Conservation (phyloP, 1,284 basidiomycete species). For the Ceratobasidium sp. region DNA sequence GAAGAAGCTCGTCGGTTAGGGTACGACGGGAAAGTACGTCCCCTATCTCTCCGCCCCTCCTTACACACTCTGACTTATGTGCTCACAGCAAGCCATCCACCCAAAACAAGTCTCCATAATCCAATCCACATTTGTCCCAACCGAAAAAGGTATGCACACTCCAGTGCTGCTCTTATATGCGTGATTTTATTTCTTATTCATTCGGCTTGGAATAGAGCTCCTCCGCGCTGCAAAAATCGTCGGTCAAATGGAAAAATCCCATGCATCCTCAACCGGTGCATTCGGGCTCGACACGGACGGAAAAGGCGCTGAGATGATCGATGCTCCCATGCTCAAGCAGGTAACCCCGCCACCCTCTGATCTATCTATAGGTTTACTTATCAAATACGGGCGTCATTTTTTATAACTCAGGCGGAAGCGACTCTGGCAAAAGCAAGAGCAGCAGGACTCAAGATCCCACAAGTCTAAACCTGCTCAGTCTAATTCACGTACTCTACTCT, state of each 20-base stretch:
- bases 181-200: neutral
- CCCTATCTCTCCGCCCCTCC: conserved; percentile 6
- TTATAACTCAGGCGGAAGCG: conserved; percentile 64
- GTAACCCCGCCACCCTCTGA: conserved; percentile 52
- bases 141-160: conserved; percentile 65
- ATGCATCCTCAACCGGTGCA: conserved; percentile 65
- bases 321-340: conserved; percentile 91
- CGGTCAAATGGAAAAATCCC: conserved; percentile 66
- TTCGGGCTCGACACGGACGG: conserved; percentile 70
- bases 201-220: conserved; percentile 67
- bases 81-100: conserved; percentile 89
- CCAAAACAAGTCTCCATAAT: conserved; percentile 85
- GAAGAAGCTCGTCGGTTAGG: conserved; percentile 80
- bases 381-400: too few relatives aligned
- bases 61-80: conserved; percentile 3
- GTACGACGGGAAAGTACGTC: conserved; percentile 81
- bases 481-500: neutral
- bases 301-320: conserved; percentile 80
- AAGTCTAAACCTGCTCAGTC: conserved; percentile 43
- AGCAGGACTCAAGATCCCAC: conserved; percentile 72
- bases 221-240: conserved; percentile 79
- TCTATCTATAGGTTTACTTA: too few relatives aligned
- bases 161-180: conserved; percentile 5
- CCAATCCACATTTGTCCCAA: conserved; percentile 83
- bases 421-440: conserved; percentile 69